Evolutionary conservation across 2,329 filamentous ascomycete genomes (phyloP).

Genomic region (Onygenales sp.): DNA sequence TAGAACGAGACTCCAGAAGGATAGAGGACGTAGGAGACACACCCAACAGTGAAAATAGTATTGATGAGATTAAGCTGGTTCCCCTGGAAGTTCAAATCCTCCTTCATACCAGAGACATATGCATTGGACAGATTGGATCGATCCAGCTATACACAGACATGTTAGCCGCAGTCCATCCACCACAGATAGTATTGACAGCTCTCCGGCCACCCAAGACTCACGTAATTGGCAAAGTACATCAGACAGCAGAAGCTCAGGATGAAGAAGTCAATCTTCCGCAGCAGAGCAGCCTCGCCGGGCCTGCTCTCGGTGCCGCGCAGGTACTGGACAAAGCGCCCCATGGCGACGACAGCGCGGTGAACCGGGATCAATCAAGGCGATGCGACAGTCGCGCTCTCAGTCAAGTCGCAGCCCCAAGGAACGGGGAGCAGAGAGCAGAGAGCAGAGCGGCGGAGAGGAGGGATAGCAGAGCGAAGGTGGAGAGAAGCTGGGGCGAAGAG

Average conservation of each 20-base stretch:
- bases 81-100: slow-evolving; percentile 26
- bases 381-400: not conserved
- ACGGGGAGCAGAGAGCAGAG: not conserved
- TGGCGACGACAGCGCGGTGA: not conserved
- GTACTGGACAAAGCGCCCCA: slow-evolving; percentile 9
- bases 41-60: slow-evolving; percentile 36
- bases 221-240: slow-evolving; percentile 36
- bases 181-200: not conserved
- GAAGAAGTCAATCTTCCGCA: slow-evolving; percentile 43
- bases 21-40: not conserved
- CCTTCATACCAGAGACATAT: slow-evolving; percentile 29
- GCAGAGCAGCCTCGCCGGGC: slow-evolving; percentile 21
- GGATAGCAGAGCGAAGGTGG: not conserved
- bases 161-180: not conserved
- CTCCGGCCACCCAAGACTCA: slow-evolving; percentile 5
- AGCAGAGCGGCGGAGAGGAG: not conserved
- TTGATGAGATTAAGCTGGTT: slow-evolving; percentile 29
- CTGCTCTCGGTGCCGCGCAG: slow-evolving; percentile 10
- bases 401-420: not conserved
- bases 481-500: not conserved
- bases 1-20: not conserved
- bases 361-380: not conserved
- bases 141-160: slow-evolving; percentile 22
- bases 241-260: slow-evolving; percentile 36
- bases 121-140: slow-evolving; percentile 36